Percentiles rank a stretch among this genome's conserved stretches.
Conservation (phyloP, 345 rosid genomes). For the Citrus mangshanensis region DNA sequence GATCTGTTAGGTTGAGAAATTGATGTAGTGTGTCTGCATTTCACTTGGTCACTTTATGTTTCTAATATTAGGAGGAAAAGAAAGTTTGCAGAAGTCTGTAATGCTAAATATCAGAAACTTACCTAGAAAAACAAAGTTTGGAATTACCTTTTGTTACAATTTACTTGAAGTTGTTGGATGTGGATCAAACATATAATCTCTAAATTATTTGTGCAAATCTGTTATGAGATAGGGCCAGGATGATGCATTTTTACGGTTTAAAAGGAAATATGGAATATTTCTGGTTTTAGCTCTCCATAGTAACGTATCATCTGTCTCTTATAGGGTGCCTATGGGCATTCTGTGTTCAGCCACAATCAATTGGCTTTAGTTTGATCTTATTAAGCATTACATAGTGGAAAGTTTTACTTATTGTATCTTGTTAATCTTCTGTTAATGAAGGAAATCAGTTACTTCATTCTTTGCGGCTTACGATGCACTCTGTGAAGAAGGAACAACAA, state of each 20-base stretch:
- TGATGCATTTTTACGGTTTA: not conserved
- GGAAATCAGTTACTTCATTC: constrained; percentile 83
- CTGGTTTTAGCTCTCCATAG: not conserved
- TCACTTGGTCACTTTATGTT: not conserved
- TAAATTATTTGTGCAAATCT: not conserved
- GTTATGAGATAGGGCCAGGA: not conserved
- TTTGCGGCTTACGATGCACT: constrained; percentile 84
- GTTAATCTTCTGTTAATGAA: constrained; percentile 30
- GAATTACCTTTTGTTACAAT: not conserved
- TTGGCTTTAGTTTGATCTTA: not conserved
- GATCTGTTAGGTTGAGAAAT: not conserved
- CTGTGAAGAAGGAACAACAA: constrained; percentile 94
- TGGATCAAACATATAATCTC: not conserved
- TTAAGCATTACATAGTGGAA: constrained; percentile 2
- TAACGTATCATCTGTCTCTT: not conserved
- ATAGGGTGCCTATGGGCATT: not conserved
- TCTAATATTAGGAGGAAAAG: not conserved
- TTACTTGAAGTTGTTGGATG: not conserved
- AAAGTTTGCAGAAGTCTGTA: not conserved
- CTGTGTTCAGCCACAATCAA: not conserved
- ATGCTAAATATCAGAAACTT: not conserved
- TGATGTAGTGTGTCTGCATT: not conserved
- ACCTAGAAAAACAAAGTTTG: not conserved
- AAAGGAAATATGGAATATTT: not conserved
- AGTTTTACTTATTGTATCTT: constrained; percentile 7